These are phyloP conservation scores for Metrosideros polymorpha DNA, from an alignment of 441 rosid species.

Conservation along the genomic window DNA sequence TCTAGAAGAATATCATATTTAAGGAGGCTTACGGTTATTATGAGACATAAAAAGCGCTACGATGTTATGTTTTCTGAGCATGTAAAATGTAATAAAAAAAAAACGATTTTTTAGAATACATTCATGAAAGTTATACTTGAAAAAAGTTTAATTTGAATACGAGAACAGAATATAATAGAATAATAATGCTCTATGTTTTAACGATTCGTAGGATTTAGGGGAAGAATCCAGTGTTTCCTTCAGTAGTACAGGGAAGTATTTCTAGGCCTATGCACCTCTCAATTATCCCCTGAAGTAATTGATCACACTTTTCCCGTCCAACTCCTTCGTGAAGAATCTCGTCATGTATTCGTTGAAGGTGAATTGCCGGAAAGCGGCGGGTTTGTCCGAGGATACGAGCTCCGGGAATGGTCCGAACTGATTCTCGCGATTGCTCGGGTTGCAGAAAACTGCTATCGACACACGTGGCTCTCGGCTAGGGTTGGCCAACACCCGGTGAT, in stretches of 20 bases:
- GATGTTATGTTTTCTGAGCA: not conserved
- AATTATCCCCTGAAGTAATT: conserved; percentile 13
- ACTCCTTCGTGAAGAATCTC: conserved; percentile 25
- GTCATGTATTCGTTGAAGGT: conserved; percentile 16
- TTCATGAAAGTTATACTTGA: not conserved
- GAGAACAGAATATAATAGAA: too few species aligned
- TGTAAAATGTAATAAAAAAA: too few species aligned
- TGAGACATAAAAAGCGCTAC: not conserved
- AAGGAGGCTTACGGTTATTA: not conserved
- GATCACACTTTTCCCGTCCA: conserved; percentile 28
- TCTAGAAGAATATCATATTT: not conserved
- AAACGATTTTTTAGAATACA: not conserved
- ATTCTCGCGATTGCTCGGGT: conserved; percentile 16
- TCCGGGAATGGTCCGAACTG: conserved; percentile 26
- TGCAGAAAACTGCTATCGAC: conserved; percentile 30
- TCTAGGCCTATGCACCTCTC: not conserved
- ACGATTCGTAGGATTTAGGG: not conserved
- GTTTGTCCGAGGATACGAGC: conserved; percentile 24
- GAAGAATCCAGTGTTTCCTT: not conserved
- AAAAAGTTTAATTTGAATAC: not conserved
- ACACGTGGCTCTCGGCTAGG: conserved; percentile 21
- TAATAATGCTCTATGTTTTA: not conserved
- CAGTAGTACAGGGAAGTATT: not conserved
- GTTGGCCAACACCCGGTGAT: conserved; percentile 46
- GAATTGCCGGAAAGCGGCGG: conserved; percentile 21